Base-by-base conservation (phyloP, 768 basidiomycete genomes). In the Phylloporus sp. region DNA sequence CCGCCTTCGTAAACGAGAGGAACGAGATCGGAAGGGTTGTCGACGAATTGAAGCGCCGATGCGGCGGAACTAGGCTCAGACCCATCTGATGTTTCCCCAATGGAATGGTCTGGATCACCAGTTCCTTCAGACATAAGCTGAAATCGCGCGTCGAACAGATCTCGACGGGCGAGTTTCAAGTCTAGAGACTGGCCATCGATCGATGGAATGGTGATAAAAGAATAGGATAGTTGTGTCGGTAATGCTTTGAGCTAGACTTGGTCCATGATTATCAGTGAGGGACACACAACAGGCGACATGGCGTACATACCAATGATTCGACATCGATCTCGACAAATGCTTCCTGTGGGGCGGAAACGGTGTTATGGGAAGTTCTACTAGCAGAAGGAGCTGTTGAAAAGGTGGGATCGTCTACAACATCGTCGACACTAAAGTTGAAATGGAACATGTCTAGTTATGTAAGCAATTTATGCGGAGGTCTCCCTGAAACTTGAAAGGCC, bases 1-100 rank as follows among this genome's bases (percentile, higher is more conserved):
- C 95, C 95, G 20, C 95, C 95, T 71, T 99, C 95, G 59, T 99
- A 98, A 1, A 93, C 77, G 1, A 93, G 86, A 3, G 93, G 88
- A 4, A 97, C 82, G 13, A 99, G 80, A 69, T 98, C 95, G 0
- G 92, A 91, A 0, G 88, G 88, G 1, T 85, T 81, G 56, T 92
- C 87, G 16, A 95, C 73, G 51, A 87, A 91, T 12, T 77, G 74
- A 1, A 87, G 72, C 0, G 78, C 77, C 0, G 72, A 68, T 40
- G 64, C 55, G 13, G 64, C 53, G 20, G 42, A 26, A 35, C 31
- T 40, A 22, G 43, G 28, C 26, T 45, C 38, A 27, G 44, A 28
- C 24, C 35, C 50, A 13, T 42, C 40, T 29, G 50, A 53, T 22
- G 57, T 54, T 22, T 63, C 63, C 3, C 57, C 59, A 5, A 63